Conservation (phyloP, 495 filamentous ascomycete genomes). For the Penicillium antarcticum region DNA sequence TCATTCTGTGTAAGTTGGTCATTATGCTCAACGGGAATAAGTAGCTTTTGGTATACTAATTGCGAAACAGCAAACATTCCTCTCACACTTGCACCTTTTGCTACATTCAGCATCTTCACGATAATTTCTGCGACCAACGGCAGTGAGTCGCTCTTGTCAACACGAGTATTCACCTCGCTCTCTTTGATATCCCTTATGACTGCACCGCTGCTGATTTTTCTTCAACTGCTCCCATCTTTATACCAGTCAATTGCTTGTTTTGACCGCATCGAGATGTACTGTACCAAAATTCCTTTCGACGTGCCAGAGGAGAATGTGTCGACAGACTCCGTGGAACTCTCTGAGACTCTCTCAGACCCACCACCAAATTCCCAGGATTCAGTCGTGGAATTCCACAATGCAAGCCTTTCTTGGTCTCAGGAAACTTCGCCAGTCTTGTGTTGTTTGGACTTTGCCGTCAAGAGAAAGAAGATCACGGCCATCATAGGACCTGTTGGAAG, state of each 20-base stretch:
- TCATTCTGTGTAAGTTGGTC: slow-evolving; percentile 13
- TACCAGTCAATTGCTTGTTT: slow-evolving; percentile 23
- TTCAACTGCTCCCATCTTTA: slow-evolving; percentile 20
- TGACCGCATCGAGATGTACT: slow-evolving; percentile 30
- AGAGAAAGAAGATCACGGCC: slow-evolving; percentile 16
- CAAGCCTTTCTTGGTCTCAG: slow-evolving; percentile 6
- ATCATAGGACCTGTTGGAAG: slow-evolving; percentile 39
- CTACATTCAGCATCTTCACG: slow-evolving; percentile 41
- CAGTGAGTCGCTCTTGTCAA: slow-evolving; percentile 38
- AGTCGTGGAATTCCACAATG: slow-evolving; percentile 2
- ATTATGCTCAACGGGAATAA: neutral
- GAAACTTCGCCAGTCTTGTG: neutral
- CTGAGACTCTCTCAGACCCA: neutral
- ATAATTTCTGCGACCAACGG: slow-evolving; percentile 37
- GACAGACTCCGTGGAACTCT: neutral
- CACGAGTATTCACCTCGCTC: slow-evolving; percentile 34
- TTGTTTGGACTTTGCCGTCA: slow-evolving; percentile 1
- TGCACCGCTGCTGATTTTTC: slow-evolving; percentile 22
- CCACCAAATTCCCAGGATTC: neutral
- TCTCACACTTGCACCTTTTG: slow-evolving; percentile 23
- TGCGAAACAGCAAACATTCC: slow-evolving; percentile 5
- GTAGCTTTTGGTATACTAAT: neutral
- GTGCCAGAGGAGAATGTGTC: neutral
- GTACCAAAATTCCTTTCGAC: neutral
- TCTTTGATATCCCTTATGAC: slow-evolving; percentile 34